These are phyloP conservation scores for Pseudohyphozyma bogoriensis DNA, from an alignment of 768 basidiomycete species.

Conservation along the genomic window DNA sequence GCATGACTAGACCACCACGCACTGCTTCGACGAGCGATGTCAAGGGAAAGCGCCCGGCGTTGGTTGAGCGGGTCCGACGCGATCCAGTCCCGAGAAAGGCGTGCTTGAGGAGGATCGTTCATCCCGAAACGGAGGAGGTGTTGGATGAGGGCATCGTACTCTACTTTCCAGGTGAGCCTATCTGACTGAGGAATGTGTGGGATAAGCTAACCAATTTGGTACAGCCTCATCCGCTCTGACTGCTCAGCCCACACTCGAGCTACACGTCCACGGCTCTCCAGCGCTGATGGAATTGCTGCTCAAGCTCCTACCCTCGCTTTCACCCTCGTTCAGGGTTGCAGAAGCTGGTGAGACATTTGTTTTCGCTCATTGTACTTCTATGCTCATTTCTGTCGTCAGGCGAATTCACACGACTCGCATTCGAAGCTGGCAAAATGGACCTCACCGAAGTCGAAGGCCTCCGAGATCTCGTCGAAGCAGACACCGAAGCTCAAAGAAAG, in stretches of 20 bases:
- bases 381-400: constrained; percentile 33
- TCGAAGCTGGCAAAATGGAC: constrained; percentile 68
- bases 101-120: constrained; percentile 57
- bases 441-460: constrained; percentile 82
- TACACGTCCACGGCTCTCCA: constrained; percentile 78
- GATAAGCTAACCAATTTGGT: neutral
- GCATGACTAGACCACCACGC: constrained; percentile 22
- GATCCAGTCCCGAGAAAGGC: constrained; percentile 56
- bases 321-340: constrained; percentile 59
- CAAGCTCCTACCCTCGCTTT: constrained; percentile 46
- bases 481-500: constrained; percentile 70
- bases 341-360: constrained; percentile 46
- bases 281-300: constrained; percentile 67
- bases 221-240: constrained; percentile 73
- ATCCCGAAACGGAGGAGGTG: constrained; percentile 51
- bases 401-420: constrained; percentile 79
- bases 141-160: constrained; percentile 74
- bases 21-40: too few relatives aligned
- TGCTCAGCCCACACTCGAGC: constrained; percentile 66
- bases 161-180: constrained; percentile 59
- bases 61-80: neutral
- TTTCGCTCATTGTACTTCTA: neutral
- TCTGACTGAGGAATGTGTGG: neutral
- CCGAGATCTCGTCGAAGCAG: constrained; percentile 75
- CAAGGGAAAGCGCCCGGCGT: neutral